Base-by-base conservation (phyloP, 2,329 filamentous ascomycete species). In the Tolypocladium tundrense region DNA sequence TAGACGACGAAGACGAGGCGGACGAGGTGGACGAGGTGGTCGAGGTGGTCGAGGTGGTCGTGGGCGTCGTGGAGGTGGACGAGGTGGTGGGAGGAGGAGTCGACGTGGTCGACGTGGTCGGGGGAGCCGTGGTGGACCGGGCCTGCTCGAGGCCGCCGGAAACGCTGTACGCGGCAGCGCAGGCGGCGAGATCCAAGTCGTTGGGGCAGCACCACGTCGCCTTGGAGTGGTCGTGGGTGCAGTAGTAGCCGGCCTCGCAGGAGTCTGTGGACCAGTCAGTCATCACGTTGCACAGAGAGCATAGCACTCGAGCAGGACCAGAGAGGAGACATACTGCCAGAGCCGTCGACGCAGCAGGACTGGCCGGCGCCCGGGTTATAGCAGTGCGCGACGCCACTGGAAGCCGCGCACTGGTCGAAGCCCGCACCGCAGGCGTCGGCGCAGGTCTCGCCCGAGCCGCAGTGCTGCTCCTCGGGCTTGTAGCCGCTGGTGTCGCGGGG, bases 181-280 rank as follows among this genome's bases (percentile, higher is more conserved):
- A 87, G 52, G 79, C 70, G 33, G 70, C 70, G 54, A 85, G 74
- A 60, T 77, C 74, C 75, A 81, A 74, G 60, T 72, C 75, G 50
- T 84, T 71, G 48, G 82, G 82, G 71, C 84, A 87, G 75, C 84
- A 87, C 74, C 80, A 80, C 40, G 83, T 85, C 58, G 76, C 72
- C 57, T 72, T 69, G 51, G 69, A 65, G 56, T 70, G 68, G 67
- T 85, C 78, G 63, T 78, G 74, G n/a, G 81, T 78, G 74, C 85
- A 87, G 75, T 81, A 87, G 75, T 80, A 87, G 54, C 81, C 82
- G 19, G 72, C 68, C 39, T 83, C 78, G 69, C 84, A 87, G 39
- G 83, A 82, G 70, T 83, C 83, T 85, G 56, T 35, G 8, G 11
- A 41, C 8, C 7, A 2, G 39, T 27, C 56, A 53, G 48, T 33